Evolutionary conservation across 2,329 filamentous ascomycete genomes (phyloP).

Genomic region (Pseudonectria buxi): DNA sequence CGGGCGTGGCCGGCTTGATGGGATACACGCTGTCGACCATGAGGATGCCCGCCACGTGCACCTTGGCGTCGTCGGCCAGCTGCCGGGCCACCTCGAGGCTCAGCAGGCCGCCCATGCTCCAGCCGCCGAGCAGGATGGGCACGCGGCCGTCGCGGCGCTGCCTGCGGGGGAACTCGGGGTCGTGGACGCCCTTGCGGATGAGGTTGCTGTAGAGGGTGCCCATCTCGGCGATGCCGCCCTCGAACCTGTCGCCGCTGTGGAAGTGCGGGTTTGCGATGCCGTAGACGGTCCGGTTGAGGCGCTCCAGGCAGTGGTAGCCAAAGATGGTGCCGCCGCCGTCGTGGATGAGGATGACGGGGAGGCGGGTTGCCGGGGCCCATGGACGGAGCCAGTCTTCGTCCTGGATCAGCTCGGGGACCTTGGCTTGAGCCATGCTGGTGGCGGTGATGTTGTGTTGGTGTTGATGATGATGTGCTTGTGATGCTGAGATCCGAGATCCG

Average conservation of each 20-base stretch:
- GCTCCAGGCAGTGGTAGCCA: constrained; percentile 47
- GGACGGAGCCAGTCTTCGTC: constrained; percentile 24
- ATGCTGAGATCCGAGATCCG: too few species aligned
- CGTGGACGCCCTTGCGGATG: constrained; percentile 33
- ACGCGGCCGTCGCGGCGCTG: constrained; percentile 21
- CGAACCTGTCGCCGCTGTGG: constrained; percentile 38
- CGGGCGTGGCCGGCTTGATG: constrained; percentile 5
- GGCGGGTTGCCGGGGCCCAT: constrained; percentile 13
- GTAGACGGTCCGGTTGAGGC: constrained; percentile 42
- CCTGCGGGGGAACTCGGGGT: constrained; percentile 21
- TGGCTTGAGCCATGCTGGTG: constrained; percentile 12
- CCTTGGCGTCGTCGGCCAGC: constrained; percentile 27
- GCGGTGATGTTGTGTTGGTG: too few species aligned
- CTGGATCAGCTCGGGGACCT: constrained; percentile 29
- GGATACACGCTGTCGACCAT: constrained; percentile 46
- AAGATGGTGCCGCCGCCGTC: constrained; percentile 56
- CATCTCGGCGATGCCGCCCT: constrained; percentile 49
- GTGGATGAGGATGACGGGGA: constrained; percentile 51
- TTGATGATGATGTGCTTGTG: too few species aligned
- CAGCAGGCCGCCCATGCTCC: constrained; percentile 48
- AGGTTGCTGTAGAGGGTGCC: constrained; percentile 41
- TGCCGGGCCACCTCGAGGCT: constrained; percentile 44
- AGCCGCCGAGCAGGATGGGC: constrained; percentile 46
- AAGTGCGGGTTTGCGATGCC: constrained; percentile 51
- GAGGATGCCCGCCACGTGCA: constrained; percentile 43